Conservation (phyloP, 2,329 filamentous ascomycete genomes). For the Pyrenochaeta sp. region DNA sequence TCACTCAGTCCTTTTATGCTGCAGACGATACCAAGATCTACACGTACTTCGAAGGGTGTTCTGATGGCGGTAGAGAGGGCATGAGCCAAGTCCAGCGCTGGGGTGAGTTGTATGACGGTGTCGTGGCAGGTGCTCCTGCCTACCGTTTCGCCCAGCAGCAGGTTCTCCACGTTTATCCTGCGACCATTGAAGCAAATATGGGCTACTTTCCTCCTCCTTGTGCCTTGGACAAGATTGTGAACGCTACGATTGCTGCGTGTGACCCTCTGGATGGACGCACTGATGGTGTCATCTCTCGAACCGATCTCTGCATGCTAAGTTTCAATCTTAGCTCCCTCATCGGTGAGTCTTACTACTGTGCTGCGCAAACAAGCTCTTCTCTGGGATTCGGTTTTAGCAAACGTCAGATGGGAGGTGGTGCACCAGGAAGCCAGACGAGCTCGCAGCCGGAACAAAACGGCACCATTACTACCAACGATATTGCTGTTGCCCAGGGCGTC, state of each 20-base stretch:
- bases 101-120: conserved; percentile 59
- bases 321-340: conserved; percentile 58
- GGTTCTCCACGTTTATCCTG: conserved; percentile 53
- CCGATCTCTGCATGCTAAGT: conserved; percentile 57
- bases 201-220: conserved; percentile 56
- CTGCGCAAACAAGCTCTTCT: conserved; percentile 31
- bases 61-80: conserved; percentile 61
- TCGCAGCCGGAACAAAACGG: conserved; percentile 41
- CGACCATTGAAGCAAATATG: conserved; percentile 51
- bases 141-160: conserved; percentile 58
- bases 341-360: conserved; percentile 58
- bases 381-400: conserved; percentile 28
- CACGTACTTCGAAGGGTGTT: conserved; percentile 64
- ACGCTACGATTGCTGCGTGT: conserved; percentile 63
- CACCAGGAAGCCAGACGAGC: conserved; percentile 10
- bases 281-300: conserved; percentile 63
- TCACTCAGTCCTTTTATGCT: conserved; percentile 53
- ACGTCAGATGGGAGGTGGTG: conserved; percentile 11
- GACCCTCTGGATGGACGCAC: conserved; percentile 64
- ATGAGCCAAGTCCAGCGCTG: conserved; percentile 62
- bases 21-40: conserved; percentile 42
- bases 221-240: conserved; percentile 62
- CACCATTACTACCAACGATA: conserved; percentile 42
- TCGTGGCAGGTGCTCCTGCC: conserved; percentile 58
- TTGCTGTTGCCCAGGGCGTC: conserved; percentile 30